These are phyloP conservation scores for Agastache rugosa DNA, from an alignment of 257 asterid genomes.

Conservation along the genomic window DNA sequence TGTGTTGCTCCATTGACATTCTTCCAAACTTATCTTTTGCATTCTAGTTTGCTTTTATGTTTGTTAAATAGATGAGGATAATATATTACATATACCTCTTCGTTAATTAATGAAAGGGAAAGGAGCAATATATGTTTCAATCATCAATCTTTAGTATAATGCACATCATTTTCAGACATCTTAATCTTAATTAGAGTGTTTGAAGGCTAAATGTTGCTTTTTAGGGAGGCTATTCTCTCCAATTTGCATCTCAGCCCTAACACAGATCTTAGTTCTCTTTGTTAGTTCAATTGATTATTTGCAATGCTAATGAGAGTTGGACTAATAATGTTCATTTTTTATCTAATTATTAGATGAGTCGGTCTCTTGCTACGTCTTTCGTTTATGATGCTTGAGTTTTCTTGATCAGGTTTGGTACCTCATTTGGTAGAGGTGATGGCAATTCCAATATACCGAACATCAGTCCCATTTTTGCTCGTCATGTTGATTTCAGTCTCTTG, in stretches of 20 bases:
- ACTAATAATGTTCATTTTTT: slow-evolving; percentile 13
- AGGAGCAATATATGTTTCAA: background rate
- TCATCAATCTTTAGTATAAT: slow-evolving; percentile 17
- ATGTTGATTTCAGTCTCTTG: slow-evolving; percentile 46
- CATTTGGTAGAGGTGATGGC: slow-evolving; percentile 45
- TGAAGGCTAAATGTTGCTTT: background rate
- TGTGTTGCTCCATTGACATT: slow-evolving; percentile 27
- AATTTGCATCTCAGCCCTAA: background rate
- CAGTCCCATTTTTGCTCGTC: slow-evolving; percentile 35
- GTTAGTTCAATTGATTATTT: background rate
- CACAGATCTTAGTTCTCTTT: background rate
- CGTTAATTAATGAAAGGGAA: background rate
- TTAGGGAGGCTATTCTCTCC: background rate
- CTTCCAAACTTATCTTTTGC: slow-evolving; percentile 11
- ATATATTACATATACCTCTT: background rate
- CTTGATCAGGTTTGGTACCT: slow-evolving; percentile 9
- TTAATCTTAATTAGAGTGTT: background rate
- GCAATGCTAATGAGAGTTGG: slow-evolving; percentile 1
- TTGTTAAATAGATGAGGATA: slow-evolving; percentile 18
- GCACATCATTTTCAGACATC: slow-evolving; percentile 20
- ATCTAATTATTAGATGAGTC: background rate
- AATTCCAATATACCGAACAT: slow-evolving; percentile 12
- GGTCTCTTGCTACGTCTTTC: background rate
- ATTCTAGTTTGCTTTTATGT: slow-evolving; percentile 20
- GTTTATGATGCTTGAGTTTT: slow-evolving; percentile 13